Conservation (phyloP, 805 yeast genomes). For the Metschnikowia matae region DNA sequence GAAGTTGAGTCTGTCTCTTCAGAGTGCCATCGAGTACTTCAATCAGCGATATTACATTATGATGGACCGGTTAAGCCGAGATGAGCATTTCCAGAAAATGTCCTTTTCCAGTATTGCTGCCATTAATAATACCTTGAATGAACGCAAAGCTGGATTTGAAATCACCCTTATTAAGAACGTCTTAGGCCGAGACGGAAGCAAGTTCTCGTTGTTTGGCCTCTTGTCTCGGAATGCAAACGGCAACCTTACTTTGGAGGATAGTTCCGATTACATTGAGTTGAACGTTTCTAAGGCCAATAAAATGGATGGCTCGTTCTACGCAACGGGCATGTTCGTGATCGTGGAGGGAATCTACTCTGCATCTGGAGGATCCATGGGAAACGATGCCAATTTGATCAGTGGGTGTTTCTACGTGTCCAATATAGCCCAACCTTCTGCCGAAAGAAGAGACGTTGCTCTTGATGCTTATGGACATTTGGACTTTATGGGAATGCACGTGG, state of each 20-base stretch:
- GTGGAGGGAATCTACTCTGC: constrained; percentile 83
- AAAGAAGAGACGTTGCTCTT: constrained; percentile 58
- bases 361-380: constrained; percentile 43
- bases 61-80: constrained; percentile 68
- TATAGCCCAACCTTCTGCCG: constrained; percentile 86
- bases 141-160: constrained; percentile 17
- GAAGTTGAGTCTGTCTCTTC: constrained; percentile 12
- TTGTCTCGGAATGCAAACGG: constrained; percentile 62
- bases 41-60: constrained; percentile 57
- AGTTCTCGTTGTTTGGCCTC: constrained; percentile 76
- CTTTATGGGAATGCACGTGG: constrained; percentile 46
- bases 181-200: constrained; percentile 75
- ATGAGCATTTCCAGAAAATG: constrained; percentile 64
- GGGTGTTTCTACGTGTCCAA: constrained; percentile 66
- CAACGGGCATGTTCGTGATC: constrained; percentile 71
- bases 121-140: constrained; percentile 24
- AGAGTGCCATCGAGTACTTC: constrained; percentile 37
- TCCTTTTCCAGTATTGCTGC: constrained; percentile 42
- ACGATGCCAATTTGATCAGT: constrained; percentile 28
- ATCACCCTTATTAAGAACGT: constrained; percentile 78
- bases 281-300: constrained; percentile 61
- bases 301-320: constrained; percentile 60
- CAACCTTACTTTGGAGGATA: constrained; percentile 74
- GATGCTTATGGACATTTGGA: constrained; percentile 80
- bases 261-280: constrained; percentile 67